Evolutionary conservation across 805 yeast species (phyloP).

Genomic region (Ogataea pignaliae): DNA sequence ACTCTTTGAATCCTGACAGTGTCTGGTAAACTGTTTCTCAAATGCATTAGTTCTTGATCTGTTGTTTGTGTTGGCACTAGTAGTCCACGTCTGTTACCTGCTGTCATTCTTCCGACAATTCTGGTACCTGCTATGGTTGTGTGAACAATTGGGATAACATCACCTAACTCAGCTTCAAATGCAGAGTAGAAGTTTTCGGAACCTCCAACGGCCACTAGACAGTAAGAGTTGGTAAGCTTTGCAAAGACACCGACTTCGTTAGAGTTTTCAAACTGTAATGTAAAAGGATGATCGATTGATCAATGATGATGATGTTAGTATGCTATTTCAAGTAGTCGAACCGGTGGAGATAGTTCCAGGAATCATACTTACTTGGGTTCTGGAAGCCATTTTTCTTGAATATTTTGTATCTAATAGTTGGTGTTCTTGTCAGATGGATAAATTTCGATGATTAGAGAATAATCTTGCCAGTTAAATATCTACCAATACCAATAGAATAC

Average conservation of each 20-base stretch:
- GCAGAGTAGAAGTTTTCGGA: conserved; percentile 83
- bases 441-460: too few species aligned
- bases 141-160: conserved; percentile 92
- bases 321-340: neutral
- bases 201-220: conserved; percentile 95
- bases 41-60: conserved; percentile 96
- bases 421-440: too few species aligned
- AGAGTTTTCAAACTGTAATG: conserved; percentile 62
- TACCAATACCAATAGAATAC: too few species aligned
- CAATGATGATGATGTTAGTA: conserved; percentile 5
- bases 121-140: conserved; percentile 98
- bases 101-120: conserved; percentile 96
- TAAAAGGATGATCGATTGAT: neutral
- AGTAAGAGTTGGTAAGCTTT: conserved; percentile 92
- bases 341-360: neutral
- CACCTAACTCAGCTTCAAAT: conserved; percentile 96
- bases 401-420: too few species aligned
- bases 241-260: conserved; percentile 93
- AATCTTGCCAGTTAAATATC: too few species aligned
- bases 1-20: conserved; percentile 94
- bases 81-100: conserved; percentile 96
- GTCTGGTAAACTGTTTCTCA: conserved; percentile 95
- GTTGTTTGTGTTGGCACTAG: conserved; percentile 97
- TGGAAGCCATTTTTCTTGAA: conserved; percentile 48
- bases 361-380: conserved; percentile 47